Evolutionary conservation across 495 filamentous ascomycete species (phyloP), one percentile per base, ranked within the genome.

Genomic region (Podospora appendiculata): DNA sequence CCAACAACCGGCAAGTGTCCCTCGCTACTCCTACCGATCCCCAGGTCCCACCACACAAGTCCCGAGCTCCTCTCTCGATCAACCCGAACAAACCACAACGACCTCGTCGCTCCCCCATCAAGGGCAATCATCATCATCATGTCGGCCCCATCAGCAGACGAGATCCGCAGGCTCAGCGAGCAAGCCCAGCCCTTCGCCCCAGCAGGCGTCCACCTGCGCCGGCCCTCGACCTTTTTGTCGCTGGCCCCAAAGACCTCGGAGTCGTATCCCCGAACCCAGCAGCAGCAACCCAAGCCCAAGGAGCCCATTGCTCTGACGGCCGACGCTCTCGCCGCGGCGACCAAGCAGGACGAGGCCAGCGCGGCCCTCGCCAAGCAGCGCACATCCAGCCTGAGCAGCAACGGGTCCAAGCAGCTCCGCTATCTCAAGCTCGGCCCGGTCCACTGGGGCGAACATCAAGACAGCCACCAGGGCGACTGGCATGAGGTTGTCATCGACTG

Each of bases 401-500:
- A 67, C 43, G 61, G 58, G n/a, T 60, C 58, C 53, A 65, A 62
- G 54, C 46, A 48, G 10, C 44, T 61, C 39, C 70, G 73, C 49
- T 72, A 75, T 71, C 69, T 77, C 43, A 72, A 71, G 59, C 71
- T 77, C 46, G 69, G 69, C n/a, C 73, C 73, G 32, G 73, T 76
- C 57, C 70, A 74, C 66, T 76, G 63, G 57, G 73, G 73, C 51
- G 71, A 74, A 65, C 71, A 74, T 62, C 65, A 58, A 38, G 70
- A 64, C 48, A 69, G 56, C 64, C 69, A 70, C 69, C 67, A 70
- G 61, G 64, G 58, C 16, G 74, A 77, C 61, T 74, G 60, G 58
- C 61, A 68, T 57, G 72, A 74, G 59, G 68, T 71, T 33, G 67
- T 64, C 11, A 62, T 73, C 57, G 67, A 75, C 7, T 38, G 36